These are phyloP conservation scores for Trifolium fragiferum DNA, from an alignment of 306 rosid genomes.

Conservation along the genomic window DNA sequence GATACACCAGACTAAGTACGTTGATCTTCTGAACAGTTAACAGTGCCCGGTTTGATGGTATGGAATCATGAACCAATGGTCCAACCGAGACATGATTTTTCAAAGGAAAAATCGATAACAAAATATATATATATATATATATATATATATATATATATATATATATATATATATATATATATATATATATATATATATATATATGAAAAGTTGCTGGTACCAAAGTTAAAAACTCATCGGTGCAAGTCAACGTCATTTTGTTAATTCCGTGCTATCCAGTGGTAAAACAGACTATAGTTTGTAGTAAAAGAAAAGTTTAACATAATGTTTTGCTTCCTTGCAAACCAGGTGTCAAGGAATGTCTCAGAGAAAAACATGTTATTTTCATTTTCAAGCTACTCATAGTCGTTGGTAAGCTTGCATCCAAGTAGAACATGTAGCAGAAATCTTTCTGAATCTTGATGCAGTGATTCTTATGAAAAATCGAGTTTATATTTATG, in stretches of 20 bases:
- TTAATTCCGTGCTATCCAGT: constrained; percentile 17
- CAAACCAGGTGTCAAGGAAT: not conserved
- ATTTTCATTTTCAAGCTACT: constrained; percentile 15
- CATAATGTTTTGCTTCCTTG: constrained; percentile 1
- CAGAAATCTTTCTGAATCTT: not conserved
- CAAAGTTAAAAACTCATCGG: not conserved
- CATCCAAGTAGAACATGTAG: not conserved
- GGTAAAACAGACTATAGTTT: not conserved
- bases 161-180: too few species aligned
- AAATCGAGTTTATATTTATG: not conserved
- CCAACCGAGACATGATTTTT: not conserved
- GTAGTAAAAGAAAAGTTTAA: too few species aligned
- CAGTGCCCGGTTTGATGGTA: not conserved
- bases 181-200: too few species aligned
- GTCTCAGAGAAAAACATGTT: not conserved
- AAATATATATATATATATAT: too few species aligned
- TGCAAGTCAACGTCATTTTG: not conserved
- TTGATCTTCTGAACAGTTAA: constrained; percentile 13
- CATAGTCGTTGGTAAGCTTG: not conserved
- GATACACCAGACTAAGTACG: not conserved
- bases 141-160: too few species aligned
- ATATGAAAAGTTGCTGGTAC: not conserved
- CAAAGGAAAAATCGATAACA: not conserved
- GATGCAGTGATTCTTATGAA: not conserved
- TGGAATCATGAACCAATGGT: not conserved